Evolutionary conservation across 2,329 filamentous ascomycete genomes (phyloP), one percentile per base, ranked within the genome.

Genomic region (Lachnellula subtilissima): DNA sequence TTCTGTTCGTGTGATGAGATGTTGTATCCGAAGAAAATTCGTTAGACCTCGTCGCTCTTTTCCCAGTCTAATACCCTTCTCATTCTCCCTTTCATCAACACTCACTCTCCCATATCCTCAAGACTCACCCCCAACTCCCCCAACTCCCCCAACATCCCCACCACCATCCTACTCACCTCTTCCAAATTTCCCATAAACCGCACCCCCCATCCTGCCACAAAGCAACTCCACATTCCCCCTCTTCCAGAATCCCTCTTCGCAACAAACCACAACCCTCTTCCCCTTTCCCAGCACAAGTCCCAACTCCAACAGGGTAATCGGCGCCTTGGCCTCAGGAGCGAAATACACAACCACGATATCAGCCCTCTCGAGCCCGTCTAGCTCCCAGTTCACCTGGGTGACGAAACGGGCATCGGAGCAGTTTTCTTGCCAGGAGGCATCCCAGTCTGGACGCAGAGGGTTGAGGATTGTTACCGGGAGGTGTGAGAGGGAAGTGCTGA

Each of bases 311-410:
- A 87, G 68, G 36, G 78, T 83, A 25, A 86, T 75, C 1, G 81
- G 80, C 7, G 82, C 81, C 48, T 74, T 71, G 0, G 80, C 83
- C 2, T 60, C 70, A 1, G 74, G 71, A 47, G 81, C 76, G 54
- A 86, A 82, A 66, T 80, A 83, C 53, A 87, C 72, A 23, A 79
- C 78, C 6, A 86, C 71, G 5, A 86, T 64, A 61, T 78, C 75
- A 0, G 80, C 80, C 1, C 60, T 58, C 14, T 81, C 77, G 60
- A 83, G 78, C 68, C 75, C 81, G 15, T 77, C 73, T 2, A 87
- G 73, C 71, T 88, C 85, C 84, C 85, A 87, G 32, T 75, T 69
- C 0, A 83, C 75, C 66, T 88, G 85, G 40, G 77, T 69, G 8
- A 68, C 68, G 69, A 81, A 86, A 0, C 71, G 74, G 2, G 61